These are phyloP conservation scores for Taphrina sp. DNA, from an alignment of 1,139 yeast genomes.

Conservation along the genomic window DNA sequence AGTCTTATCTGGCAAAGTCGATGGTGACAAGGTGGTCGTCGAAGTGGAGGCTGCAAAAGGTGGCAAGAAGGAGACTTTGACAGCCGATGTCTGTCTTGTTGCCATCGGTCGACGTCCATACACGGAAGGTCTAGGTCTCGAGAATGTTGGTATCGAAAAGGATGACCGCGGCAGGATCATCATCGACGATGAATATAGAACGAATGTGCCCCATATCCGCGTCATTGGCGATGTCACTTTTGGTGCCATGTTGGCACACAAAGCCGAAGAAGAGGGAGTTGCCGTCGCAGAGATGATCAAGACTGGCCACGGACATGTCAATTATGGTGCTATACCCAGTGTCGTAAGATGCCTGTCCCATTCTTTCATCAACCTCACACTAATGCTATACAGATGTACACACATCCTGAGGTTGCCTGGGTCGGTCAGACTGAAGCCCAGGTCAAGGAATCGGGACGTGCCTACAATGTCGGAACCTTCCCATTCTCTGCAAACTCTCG, in stretches of 20 bases:
- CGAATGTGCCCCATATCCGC: conserved; percentile 89
- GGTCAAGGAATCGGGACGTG: conserved; percentile 87
- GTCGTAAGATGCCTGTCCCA: conserved; percentile 48
- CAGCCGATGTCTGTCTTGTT: conserved; percentile 89
- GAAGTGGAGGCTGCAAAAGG: conserved; percentile 86
- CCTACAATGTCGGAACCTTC: conserved; percentile 94
- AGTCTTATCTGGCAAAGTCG: conserved; percentile 80
- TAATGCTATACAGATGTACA: conserved; percentile 59
- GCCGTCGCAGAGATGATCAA: conserved; percentile 96
- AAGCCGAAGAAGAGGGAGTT: conserved; percentile 99
- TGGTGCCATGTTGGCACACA: conserved; percentile 99
- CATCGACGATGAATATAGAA: conserved; percentile 89
- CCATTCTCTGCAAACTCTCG: conserved; percentile 98
- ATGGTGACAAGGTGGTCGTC: conserved; percentile 81
- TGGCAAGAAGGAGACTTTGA: conserved; percentile 74
- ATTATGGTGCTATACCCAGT: conserved; percentile 95
- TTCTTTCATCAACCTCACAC: background rate
- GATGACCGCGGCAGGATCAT: conserved; percentile 92
- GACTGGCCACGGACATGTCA: conserved; percentile 94
- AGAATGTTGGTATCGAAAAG: conserved; percentile 80
- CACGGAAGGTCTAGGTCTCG: conserved; percentile 85
- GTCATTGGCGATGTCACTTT: conserved; percentile 98
- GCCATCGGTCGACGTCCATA: conserved; percentile 99
- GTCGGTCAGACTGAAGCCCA: conserved; percentile 96
- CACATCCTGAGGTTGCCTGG: conserved; percentile 99